These are phyloP conservation scores for Xylariaceae sp. DNA, from an alignment of 2,329 filamentous ascomycete genomes.

Conservation along the genomic window DNA sequence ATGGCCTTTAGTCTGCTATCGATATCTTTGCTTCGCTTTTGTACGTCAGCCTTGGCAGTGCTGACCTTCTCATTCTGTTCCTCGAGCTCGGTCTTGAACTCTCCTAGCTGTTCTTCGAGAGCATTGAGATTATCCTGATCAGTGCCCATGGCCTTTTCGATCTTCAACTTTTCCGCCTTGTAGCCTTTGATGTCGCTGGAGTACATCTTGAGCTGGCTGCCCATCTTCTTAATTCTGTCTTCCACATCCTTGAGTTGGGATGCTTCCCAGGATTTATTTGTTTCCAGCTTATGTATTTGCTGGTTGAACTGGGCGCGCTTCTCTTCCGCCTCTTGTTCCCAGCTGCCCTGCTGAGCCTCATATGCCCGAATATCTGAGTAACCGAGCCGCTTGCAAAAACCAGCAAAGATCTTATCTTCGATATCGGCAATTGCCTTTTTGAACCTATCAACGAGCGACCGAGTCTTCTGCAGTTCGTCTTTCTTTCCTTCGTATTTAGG, in stretches of 20 bases:
- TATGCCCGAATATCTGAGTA: slow-evolving; percentile 91
- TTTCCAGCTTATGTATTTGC: slow-evolving; percentile 74
- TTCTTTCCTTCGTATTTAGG: slow-evolving; percentile 76
- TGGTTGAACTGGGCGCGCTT: slow-evolving; percentile 84
- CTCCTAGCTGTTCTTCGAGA: slow-evolving; percentile 68
- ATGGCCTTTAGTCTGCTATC: slow-evolving; percentile 73
- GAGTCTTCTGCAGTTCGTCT: slow-evolving; percentile 61
- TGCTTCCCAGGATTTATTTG: slow-evolving; percentile 56
- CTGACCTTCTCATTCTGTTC: slow-evolving; percentile 72
- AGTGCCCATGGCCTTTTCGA: slow-evolving; percentile 70
- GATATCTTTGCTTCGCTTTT: slow-evolving; percentile 81
- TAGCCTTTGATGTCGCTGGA: slow-evolving; percentile 68
- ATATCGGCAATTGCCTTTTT: slow-evolving; percentile 69
- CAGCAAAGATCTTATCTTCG: slow-evolving; percentile 82
- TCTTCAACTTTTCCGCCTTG: slow-evolving; percentile 67
- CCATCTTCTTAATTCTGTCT: slow-evolving; percentile 65
- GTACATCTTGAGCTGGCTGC: slow-evolving; percentile 65
- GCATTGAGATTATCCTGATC: slow-evolving; percentile 75
- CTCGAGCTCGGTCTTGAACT: slow-evolving; percentile 64
- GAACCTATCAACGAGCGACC: slow-evolving; percentile 50
- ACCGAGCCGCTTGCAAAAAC: slow-evolving; percentile 82
- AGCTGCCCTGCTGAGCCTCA: slow-evolving; percentile 85
- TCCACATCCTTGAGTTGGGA: slow-evolving; percentile 56
- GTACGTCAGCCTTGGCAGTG: slow-evolving; percentile 75
- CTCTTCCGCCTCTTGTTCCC: slow-evolving; percentile 86